Evolutionary conservation across 2,329 filamentous ascomycete species (phyloP).

Genomic region (Ramularia endophylla): DNA sequence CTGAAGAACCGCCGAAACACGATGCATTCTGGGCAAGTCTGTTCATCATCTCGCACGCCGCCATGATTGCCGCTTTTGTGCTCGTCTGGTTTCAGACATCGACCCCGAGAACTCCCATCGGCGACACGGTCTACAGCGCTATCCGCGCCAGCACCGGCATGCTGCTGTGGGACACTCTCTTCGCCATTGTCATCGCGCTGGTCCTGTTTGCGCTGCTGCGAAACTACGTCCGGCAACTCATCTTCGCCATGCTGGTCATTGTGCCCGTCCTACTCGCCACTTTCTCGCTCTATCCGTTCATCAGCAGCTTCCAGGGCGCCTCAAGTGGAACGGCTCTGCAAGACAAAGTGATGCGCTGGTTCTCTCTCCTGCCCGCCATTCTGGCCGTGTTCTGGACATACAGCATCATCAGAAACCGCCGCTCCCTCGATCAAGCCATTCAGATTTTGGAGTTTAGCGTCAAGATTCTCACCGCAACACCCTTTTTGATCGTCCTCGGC

Average conservation of each 20-base stretch:
- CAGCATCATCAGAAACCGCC: slow-evolving; percentile 71
- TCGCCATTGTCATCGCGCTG: slow-evolving; percentile 81
- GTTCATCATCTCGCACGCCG: slow-evolving; percentile 77
- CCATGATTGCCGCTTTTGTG: slow-evolving; percentile 80
- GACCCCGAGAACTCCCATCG: slow-evolving; percentile 66
- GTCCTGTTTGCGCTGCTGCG: slow-evolving; percentile 84
- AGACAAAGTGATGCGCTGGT: slow-evolving; percentile 83
- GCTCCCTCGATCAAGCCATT: slow-evolving; percentile 74
- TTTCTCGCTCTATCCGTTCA: slow-evolving; percentile 85
- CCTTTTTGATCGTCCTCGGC: slow-evolving; percentile 76
- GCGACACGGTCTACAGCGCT: slow-evolving; percentile 91
- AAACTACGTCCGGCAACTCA: slow-evolving; percentile 80
- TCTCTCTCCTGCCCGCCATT: slow-evolving; percentile 68
- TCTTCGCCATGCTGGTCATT: slow-evolving; percentile 72
- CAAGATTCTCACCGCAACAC: slow-evolving; percentile 77
- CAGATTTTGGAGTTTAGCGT: slow-evolving; percentile 89
- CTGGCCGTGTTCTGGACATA: slow-evolving; percentile 76
- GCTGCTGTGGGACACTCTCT: slow-evolving; percentile 81
- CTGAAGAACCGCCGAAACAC: slow-evolving; percentile 68
- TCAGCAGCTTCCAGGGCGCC: slow-evolving; percentile 77
- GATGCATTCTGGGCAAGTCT: slow-evolving; percentile 90
- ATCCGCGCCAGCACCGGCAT: slow-evolving; percentile 82
- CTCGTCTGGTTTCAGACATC: slow-evolving; percentile 87
- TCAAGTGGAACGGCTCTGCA: slow-evolving; percentile 74
- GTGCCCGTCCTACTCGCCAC: slow-evolving; percentile 82